Conservation (phyloP, 2,329 filamentous ascomycete genomes). For the Drechslerella coelobrocha region DNA sequence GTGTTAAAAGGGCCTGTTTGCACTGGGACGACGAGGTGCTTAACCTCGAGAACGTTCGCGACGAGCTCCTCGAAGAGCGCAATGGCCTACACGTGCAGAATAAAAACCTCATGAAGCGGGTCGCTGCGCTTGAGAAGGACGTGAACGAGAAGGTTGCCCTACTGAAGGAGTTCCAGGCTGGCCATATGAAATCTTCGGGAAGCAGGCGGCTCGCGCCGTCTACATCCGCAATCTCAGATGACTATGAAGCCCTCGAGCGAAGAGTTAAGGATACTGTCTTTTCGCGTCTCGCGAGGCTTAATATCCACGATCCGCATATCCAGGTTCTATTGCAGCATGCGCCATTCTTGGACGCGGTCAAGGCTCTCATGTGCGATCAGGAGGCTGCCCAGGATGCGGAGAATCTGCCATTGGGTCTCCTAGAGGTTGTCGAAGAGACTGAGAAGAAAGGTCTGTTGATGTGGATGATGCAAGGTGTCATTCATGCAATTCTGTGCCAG, state of each 20-base stretch:
- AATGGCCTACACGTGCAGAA: conserved; percentile 28
- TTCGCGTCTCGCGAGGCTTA: conserved; percentile 14
- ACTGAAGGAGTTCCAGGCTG: conserved; percentile 40
- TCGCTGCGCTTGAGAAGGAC: conserved; percentile 31
- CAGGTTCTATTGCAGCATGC: conserved; percentile 15
- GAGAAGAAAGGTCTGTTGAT: conserved; percentile 33
- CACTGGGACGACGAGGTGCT: conserved; percentile 37
- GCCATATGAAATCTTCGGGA: conserved; percentile 36
- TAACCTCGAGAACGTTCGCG: conserved; percentile 33
- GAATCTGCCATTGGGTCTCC: conserved; percentile 19
- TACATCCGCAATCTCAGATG: conserved; percentile 21
- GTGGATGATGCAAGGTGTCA: conserved; percentile 37
- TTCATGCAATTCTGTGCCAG: conserved; percentile 32
- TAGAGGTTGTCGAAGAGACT: conserved; percentile 22
- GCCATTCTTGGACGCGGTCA: conserved; percentile 30
- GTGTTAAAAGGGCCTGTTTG: conserved; percentile 24
- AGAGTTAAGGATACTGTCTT: conserved; percentile 22
- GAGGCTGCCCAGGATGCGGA: conserved; percentile 13
- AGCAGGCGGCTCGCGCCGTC: conserved; percentile 24
- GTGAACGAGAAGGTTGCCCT: conserved; percentile 31
- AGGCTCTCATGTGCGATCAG: conserved; percentile 22
- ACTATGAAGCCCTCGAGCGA: conserved; percentile 28
- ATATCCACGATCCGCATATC: conserved; percentile 26
- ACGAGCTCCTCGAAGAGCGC: conserved; percentile 24
- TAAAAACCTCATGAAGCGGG: conserved; percentile 24